Conservation (phyloP, 345 rosid species). For the Populus tremula region DNA sequence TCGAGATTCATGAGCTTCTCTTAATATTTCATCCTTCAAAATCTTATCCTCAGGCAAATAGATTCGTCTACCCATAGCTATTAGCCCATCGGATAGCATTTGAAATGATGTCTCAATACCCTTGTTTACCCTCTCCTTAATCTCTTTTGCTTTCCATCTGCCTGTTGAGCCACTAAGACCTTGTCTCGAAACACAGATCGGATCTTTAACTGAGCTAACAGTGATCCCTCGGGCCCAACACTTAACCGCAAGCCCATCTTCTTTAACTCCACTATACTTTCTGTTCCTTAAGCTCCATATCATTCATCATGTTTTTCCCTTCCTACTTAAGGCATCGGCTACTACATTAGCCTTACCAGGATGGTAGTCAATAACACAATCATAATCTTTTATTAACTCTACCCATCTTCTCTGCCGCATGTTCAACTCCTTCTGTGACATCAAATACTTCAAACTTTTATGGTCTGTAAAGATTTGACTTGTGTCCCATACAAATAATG, state of each 20-base stretch:
- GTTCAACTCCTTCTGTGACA: background rate
- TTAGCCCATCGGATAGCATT: too few relatives aligned
- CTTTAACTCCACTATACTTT: too few relatives aligned
- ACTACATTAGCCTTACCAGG: background rate
- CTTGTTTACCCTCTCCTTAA: too few relatives aligned
- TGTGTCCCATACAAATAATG: background rate
- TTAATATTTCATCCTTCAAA: background rate
- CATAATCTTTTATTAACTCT: background rate
- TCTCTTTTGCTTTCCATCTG: too few relatives aligned
- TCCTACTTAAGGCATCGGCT: background rate
- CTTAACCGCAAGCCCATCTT: too few relatives aligned
- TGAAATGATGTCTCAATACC: background rate
- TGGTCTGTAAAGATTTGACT: background rate
- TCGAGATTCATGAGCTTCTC: background rate
- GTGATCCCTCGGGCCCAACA: too few relatives aligned
- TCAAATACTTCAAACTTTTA: background rate
- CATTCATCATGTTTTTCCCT: too few relatives aligned
- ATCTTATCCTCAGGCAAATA: background rate
- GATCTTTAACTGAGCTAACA: too few relatives aligned
- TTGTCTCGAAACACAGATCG: too few relatives aligned
- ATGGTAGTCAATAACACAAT: background rate
- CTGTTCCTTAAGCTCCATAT: too few relatives aligned
- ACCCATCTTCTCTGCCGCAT: background rate
- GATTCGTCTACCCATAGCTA: background rate
- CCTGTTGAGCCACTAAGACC: too few relatives aligned